Evolutionary conservation across 2,329 filamentous ascomycete genomes (phyloP), one percentile per base, ranked within the genome.

Genomic region (Colletotrichum siamense): DNA sequence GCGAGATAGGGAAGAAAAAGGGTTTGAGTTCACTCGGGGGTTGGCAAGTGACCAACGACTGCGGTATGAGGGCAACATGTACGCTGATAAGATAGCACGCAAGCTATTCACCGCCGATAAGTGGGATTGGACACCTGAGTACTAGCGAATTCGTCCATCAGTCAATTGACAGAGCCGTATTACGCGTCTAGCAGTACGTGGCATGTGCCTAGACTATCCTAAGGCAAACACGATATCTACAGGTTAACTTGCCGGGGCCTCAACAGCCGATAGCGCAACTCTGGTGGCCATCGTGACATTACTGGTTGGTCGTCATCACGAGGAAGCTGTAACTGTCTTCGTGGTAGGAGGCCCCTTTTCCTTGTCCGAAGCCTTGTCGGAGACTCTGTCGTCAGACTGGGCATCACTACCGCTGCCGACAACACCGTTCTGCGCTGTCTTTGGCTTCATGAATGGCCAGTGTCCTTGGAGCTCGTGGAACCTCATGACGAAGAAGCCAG

Each of bases 401-500:
- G 44, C 44, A 15, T 73, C 73, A 9, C 30, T 52, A n/a, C 62
- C 69, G 12, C 62, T 68, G 52, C 26, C 68, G n/a, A 67, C 39
- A 44, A 28, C 62, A n/a, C 18, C 55, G 22, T 71, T 22, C n/a
- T 44, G 34, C 30, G 39, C 26, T 34, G 26, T 36, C 79, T 85
- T 86, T 28, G 81, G 75, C 79, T 86, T 87, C 78, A 83, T 79
- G n/a, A 89, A 81, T 3, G 89, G 89, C 84, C 86, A 88, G 77
- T 85, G 87, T 12, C 89, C 89, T 77, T 87, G 88, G 44, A 84
- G 81, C 85, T 97, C 95, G 78, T 90, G 90, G 85, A 92, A 95
- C 57, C 93, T 89, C 88, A 96, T 89, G 39, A 86, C 79, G 16
- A 92, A 77, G 82, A 96, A 95, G 7, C 89, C 89, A 18, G 88